Evolutionary conservation across 352 stramenopile genomes (phyloP).

Genomic region (Phytophthora citrophthora): DNA sequence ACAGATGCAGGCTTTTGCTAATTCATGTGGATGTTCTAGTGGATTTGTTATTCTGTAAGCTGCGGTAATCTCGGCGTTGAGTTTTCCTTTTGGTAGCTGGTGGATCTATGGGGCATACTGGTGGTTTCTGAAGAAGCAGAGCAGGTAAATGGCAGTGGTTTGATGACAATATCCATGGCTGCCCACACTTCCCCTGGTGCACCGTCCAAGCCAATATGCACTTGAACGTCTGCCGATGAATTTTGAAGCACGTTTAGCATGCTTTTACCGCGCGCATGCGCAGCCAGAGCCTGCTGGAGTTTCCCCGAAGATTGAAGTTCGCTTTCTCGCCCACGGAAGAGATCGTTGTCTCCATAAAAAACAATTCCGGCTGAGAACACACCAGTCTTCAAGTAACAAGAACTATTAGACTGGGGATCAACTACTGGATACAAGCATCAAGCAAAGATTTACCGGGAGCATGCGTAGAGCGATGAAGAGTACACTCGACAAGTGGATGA

Average conservation of each 20-base stretch:
- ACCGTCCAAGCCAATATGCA: constrained; percentile 54
- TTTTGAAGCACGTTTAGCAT: constrained; percentile 44
- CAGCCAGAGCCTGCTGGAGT: constrained; percentile 36
- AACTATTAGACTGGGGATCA: constrained; percentile 1
- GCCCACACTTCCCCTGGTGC: constrained; percentile 27
- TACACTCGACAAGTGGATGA: constrained; percentile 17
- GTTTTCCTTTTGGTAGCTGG: constrained; percentile 6
- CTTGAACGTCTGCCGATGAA: constrained; percentile 27
- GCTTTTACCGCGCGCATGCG: constrained; percentile 26
- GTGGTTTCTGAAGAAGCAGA: not conserved
- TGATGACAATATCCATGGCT: constrained; percentile 24
- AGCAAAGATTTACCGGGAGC: constrained; percentile 37
- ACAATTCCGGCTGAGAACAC: constrained; percentile 26
- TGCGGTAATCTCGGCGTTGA: constrained; percentile 14
- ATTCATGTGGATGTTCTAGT: not conserved
- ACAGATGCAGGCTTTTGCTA: not conserved
- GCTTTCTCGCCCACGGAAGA: constrained; percentile 25
- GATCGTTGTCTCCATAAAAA: constrained; percentile 26
- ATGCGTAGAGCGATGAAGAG: constrained; percentile 47
- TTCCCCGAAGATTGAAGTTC: constrained; percentile 26
- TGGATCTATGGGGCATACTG: not conserved
- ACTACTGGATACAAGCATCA: not conserved
- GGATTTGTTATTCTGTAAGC: constrained; percentile 5
- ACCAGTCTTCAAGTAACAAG: constrained; percentile 11
- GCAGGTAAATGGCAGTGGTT: constrained; percentile 8